Evolutionary conservation across 2,329 filamentous ascomycete species (phyloP).

Genomic region (Penicillium sp.): DNA sequence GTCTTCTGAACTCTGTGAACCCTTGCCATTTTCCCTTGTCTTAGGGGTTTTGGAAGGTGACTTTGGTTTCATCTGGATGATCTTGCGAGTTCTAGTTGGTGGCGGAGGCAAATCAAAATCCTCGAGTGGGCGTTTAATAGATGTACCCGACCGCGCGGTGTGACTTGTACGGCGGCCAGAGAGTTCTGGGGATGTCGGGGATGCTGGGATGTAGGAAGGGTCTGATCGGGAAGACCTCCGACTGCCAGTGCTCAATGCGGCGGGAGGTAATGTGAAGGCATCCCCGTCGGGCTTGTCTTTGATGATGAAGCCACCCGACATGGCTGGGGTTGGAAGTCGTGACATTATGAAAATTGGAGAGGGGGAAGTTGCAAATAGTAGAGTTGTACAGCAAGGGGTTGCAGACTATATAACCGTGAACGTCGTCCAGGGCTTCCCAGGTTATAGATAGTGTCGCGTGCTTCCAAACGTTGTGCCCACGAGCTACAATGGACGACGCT

Average conservation of each 20-base stretch:
- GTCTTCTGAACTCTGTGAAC: conserved; percentile 18
- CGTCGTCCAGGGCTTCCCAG: neutral
- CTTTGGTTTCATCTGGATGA: conserved; percentile 93
- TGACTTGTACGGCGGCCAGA: conserved; percentile 22
- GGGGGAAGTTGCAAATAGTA: conserved; percentile 1
- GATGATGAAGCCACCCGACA: conserved; percentile 41
- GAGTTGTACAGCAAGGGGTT: conserved; percentile 3
- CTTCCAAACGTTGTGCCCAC: conserved; percentile 31
- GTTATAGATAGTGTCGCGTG: conserved; percentile 36
- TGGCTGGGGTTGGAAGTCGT: conserved; percentile 40
- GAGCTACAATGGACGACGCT: conserved; percentile 22
- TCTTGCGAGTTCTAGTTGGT: conserved; percentile 87
- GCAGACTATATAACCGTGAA: conserved; percentile 16
- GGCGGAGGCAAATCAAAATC: conserved; percentile 82
- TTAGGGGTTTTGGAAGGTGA: conserved; percentile 37
- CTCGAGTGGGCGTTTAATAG: conserved; percentile 43
- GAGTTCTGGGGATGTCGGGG: conserved; percentile 36
- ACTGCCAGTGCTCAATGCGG: conserved; percentile 34
- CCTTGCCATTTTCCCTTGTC: conserved; percentile 30
- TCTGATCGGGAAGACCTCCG: conserved; percentile 33
- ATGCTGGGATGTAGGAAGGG: conserved; percentile 33
- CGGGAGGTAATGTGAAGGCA: conserved; percentile 38
- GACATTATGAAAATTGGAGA: conserved; percentile 29
- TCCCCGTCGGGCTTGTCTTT: conserved; percentile 40
- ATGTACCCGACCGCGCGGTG: conserved; percentile 32